phyloP scores from a whole-genome alignment of 2,329 filamentous ascomycete species.

The Penicillium crustosum region DNA sequence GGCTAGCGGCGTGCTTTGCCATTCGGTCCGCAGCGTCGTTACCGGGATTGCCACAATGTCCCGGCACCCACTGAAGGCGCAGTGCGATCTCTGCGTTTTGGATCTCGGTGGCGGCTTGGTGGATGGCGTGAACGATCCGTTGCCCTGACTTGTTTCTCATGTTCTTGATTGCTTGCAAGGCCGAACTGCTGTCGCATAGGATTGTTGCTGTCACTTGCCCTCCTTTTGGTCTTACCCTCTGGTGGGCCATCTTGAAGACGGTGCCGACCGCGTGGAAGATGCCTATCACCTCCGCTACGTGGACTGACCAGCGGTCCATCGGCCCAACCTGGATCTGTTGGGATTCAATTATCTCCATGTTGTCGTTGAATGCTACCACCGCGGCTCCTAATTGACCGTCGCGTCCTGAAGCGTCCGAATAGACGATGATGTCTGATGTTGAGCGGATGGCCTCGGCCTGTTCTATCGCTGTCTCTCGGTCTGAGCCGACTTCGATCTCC shows the following conservation, averaged over 20 bases:
- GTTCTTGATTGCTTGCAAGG: neutral
- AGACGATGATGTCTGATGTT: neutral
- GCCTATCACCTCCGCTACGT: neutral
- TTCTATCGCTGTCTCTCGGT: neutral
- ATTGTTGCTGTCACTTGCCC: too few species aligned
- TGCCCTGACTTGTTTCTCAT: neutral
- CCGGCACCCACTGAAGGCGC: neutral
- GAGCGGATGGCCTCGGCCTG: too few species aligned
- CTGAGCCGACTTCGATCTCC: neutral
- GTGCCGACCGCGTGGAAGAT: neutral
- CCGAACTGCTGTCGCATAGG: neutral
- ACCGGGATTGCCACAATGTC: neutral
- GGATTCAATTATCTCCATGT: too few species aligned
- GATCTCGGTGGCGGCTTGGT: neutral
- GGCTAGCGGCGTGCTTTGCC: too few species aligned
- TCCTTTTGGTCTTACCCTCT: too few species aligned
- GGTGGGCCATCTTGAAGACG: neutral
- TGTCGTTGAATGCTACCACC: neutral
- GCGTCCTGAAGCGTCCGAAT: neutral
- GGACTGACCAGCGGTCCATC: neutral
- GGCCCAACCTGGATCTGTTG: too few species aligned
- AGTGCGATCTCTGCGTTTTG: neutral
- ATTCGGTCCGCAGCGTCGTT: conserved; percentile 12
- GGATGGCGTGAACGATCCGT: neutral
- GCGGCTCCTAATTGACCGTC: neutral